phyloP scores from a whole-genome alignment of 2,329 filamentous ascomycete genomes.

The Berkeleyomyces rouxiae region DNA sequence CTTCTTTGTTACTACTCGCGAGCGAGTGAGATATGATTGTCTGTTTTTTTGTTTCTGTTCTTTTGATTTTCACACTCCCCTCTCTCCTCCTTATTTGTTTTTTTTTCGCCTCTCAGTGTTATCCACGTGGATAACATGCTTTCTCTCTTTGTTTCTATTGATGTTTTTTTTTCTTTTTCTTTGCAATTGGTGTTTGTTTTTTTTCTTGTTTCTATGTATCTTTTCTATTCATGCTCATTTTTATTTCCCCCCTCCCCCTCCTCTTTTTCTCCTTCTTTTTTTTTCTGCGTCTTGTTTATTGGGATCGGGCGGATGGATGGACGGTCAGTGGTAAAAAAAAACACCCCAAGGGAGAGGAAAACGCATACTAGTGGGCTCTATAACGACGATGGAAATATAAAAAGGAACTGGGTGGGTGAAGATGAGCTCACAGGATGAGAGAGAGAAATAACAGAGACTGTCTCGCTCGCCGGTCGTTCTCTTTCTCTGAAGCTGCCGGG shows the following conservation, averaged over 20 bases:
- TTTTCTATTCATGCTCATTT: neutral
- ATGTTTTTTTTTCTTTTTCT: neutral
- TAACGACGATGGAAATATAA: slow-evolving; percentile 8
- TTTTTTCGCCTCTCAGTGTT: neutral
- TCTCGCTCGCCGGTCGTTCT: too few relatives aligned
- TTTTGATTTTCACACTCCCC: neutral
- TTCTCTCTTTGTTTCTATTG: neutral
- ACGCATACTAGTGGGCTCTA: neutral
- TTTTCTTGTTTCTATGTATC: slow-evolving; percentile 1
- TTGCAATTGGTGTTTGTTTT: neutral
- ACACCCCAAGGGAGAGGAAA: neutral
- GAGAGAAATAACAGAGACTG: neutral
- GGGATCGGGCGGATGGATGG: neutral
- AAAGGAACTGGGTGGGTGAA: neutral
- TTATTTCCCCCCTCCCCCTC: neutral
- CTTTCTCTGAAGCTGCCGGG: too few relatives aligned
- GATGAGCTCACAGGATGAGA: neutral
- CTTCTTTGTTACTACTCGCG: neutral
- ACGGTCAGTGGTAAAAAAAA: too few relatives aligned
- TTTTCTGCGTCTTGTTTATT: neutral
- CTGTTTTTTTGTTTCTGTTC: neutral
- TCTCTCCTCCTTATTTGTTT: neutral
- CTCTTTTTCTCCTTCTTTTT: neutral
- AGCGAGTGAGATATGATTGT: neutral
- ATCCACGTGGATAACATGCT: neutral